Conservation (phyloP, 805 yeast genomes). For the Candida succiphila region DNA sequence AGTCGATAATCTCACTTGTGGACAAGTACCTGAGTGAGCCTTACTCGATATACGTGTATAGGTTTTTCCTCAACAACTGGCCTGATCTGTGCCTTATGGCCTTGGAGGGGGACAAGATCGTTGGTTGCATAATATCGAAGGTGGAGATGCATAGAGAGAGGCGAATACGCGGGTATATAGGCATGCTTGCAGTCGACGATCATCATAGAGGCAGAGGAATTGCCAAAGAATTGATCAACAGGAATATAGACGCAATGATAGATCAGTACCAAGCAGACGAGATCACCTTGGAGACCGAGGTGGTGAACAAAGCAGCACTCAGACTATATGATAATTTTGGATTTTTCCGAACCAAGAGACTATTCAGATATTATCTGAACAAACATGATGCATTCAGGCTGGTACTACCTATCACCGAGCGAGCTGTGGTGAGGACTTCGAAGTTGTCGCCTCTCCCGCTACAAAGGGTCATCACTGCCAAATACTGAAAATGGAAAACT, state of each 20-base stretch:
- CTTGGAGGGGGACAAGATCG: constrained; percentile 29
- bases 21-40: constrained; percentile 82
- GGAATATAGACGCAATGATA: constrained; percentile 57
- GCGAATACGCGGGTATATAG: constrained; percentile 83
- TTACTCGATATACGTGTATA: constrained; percentile 84
- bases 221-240: constrained; percentile 61
- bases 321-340: constrained; percentile 28
- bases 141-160: constrained; percentile 66
- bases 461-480: too few relatives aligned
- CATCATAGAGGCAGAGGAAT: constrained; percentile 69
- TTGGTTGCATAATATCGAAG: constrained; percentile 85
- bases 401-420: constrained; percentile 68
- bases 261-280: constrained; percentile 66
- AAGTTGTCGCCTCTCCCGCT: too few relatives aligned
- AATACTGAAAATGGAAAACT: too few relatives aligned
- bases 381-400: constrained; percentile 89
- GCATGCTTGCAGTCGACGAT: constrained; percentile 85
- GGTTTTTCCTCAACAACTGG: constrained; percentile 86
- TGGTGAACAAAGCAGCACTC: constrained; percentile 41
- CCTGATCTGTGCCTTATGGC: constrained; percentile 74
- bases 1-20: constrained; percentile 45
- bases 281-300: constrained; percentile 89
- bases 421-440: constrained; percentile 43
- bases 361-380: constrained; percentile 81
- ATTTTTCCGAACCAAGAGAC: constrained; percentile 33